Conservation (phyloP, 2,329 filamentous ascomycete species). For the Penicillium rolfsii region DNA sequence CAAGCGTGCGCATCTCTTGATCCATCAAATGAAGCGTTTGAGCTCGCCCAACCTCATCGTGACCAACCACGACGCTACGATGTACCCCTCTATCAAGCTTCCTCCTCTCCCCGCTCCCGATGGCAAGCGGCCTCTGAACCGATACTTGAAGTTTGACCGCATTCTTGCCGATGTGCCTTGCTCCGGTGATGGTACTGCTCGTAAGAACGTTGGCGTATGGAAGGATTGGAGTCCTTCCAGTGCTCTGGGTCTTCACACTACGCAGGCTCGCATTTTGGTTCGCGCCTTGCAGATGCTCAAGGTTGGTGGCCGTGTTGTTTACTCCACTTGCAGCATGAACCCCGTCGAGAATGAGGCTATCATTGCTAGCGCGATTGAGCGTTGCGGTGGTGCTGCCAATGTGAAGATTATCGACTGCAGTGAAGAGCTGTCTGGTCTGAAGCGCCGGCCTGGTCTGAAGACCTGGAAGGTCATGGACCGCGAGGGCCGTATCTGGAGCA, state of each 20-base stretch:
- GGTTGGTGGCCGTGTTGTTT: conserved; percentile 89
- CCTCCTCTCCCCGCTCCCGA: conserved; percentile 60
- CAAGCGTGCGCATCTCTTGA: conserved; percentile 93
- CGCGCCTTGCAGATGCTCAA: conserved; percentile 95
- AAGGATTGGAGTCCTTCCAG: conserved; percentile 90
- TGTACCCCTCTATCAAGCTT: conserved; percentile 92
- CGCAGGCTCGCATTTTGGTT: conserved; percentile 86
- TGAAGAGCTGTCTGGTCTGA: conserved; percentile 73
- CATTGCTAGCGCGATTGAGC: conserved; percentile 81
- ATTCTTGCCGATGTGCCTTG: conserved; percentile 97
- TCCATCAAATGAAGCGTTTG: conserved; percentile 95
- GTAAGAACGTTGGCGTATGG: conserved; percentile 95
- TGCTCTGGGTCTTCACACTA: conserved; percentile 81
- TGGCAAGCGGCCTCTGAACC: conserved; percentile 57
- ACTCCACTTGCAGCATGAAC: conserved; percentile 99
- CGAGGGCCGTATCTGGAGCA: conserved; percentile 74
- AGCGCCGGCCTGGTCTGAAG: conserved; percentile 75
- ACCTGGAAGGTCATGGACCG: conserved; percentile 94
- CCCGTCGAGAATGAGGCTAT: conserved; percentile 97
- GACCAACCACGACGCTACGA: conserved; percentile 95
- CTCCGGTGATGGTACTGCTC: conserved; percentile 88
- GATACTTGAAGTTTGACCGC: conserved; percentile 94
- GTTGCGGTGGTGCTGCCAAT: conserved; percentile 80
- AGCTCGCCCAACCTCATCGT: conserved; percentile 96
- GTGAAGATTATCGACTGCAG: conserved; percentile 85